Evolutionary conservation across 129 eudicot genomes (phyloP).

Genomic region (Pittosporum tobira): DNA sequence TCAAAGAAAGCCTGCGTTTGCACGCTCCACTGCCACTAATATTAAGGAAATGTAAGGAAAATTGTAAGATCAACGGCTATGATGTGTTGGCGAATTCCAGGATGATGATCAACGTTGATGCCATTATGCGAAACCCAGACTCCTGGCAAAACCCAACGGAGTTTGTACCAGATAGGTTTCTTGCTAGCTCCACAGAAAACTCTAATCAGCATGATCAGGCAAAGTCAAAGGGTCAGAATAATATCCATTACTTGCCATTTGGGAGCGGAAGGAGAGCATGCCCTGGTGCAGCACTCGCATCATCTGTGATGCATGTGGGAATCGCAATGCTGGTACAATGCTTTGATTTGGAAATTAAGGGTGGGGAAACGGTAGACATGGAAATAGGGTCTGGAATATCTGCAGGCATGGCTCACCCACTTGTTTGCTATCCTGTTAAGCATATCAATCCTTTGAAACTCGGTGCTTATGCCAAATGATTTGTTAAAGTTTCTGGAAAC

Average conservation of each 20-base stretch:
- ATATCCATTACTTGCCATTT: slow-evolving; percentile 5
- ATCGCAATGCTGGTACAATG: slow-evolving; percentile 4
- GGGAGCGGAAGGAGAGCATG: slow-evolving; percentile 14
- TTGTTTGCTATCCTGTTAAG: neutral
- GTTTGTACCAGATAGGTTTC: slow-evolving; percentile 21
- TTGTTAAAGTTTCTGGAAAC: too few species aligned
- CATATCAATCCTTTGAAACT: neutral
- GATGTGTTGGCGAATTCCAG: slow-evolving; percentile 14
- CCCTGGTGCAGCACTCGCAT: slow-evolving; percentile 1
- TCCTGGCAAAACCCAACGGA: slow-evolving; percentile 24
- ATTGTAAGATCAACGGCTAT: slow-evolving; percentile 20
- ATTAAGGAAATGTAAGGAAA: slow-evolving; percentile 17
- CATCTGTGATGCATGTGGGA: slow-evolving; percentile 1
- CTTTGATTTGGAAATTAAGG: slow-evolving; percentile 3
- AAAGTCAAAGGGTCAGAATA: slow-evolving; percentile 19
- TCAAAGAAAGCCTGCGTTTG: slow-evolving; percentile 25
- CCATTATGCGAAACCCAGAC: slow-evolving; percentile 22
- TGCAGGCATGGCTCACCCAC: neutral
- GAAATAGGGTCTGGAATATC: slow-evolving; percentile 4
- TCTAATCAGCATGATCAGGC: neutral
- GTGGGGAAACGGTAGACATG: slow-evolving; percentile 2
- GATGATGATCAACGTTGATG: slow-evolving; percentile 21
- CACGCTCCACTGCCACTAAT: slow-evolving; percentile 19
- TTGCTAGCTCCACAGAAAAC: neutral
- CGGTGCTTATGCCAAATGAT: neutral